phyloP scores from a whole-genome alignment of 1,284 basidiomycete genomes.

The Psilocybe mexicana region DNA sequence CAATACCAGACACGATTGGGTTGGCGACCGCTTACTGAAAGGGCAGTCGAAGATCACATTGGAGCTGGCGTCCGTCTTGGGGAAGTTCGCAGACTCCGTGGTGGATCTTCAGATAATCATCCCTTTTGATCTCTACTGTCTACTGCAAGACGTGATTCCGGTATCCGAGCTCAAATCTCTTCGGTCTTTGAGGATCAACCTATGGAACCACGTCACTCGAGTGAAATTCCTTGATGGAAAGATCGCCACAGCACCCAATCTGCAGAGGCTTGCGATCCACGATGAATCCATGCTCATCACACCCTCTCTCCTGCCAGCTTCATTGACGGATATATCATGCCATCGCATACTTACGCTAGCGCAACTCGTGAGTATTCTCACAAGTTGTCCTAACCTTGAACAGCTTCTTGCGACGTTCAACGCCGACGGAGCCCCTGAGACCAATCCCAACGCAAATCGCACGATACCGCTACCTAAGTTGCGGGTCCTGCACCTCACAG shows the following conservation, averaged over 20 bases:
- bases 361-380: background rate
- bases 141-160: background rate
- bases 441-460: too few relatives aligned
- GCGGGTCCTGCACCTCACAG: background rate
- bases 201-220: background rate
- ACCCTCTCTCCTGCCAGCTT: background rate
- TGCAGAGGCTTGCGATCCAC: background rate
- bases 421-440: too few relatives aligned
- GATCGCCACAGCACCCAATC: background rate
- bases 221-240: background rate
- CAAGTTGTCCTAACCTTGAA: background rate
- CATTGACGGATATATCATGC: background rate
- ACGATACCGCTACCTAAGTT: background rate
- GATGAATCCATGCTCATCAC: background rate
- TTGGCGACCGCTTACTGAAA: background rate
- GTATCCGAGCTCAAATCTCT: background rate
- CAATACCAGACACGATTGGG: background rate
- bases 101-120: background rate
- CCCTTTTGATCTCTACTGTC: background rate
- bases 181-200: background rate
- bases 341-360: background rate
- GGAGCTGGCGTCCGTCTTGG: background rate
- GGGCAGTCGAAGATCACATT: background rate
- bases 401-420: background rate
- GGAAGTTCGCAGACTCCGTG: background rate